phyloP scores from a whole-genome alignment of 495 filamentous ascomycete species.

The Aspergillus mulundensis region DNA sequence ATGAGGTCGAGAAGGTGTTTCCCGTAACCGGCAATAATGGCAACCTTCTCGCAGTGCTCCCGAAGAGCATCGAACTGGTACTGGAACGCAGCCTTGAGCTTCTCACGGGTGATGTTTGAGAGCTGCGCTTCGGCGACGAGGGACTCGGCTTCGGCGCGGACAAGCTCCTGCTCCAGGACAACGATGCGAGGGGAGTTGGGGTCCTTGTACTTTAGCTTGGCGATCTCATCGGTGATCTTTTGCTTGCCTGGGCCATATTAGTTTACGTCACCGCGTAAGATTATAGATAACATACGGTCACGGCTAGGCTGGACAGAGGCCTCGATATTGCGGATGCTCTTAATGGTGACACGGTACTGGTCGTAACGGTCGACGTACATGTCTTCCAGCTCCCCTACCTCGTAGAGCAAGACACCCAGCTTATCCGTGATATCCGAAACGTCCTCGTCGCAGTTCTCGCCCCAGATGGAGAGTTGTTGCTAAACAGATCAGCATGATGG shows the following conservation, averaged over 20 bases:
- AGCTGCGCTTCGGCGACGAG: slow-evolving; percentile 96
- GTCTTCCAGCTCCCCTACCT: slow-evolving; percentile 97
- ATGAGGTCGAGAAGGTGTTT: slow-evolving; percentile 95
- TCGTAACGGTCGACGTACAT: slow-evolving; percentile 98
- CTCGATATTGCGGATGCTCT: slow-evolving; percentile 98
- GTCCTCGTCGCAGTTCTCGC: slow-evolving; percentile 92
- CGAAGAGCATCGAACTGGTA: slow-evolving; percentile 98
- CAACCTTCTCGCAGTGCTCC: slow-evolving; percentile 97
- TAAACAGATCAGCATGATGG: slow-evolving; percentile 25
- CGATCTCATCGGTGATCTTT: slow-evolving; percentile 98
- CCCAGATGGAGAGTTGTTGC: slow-evolving; percentile 99
- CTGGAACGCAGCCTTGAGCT: slow-evolving; percentile 95
- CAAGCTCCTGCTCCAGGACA: slow-evolving; percentile 96
- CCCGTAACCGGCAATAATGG: slow-evolving; percentile 94
- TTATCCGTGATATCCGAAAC: slow-evolving; percentile 99
- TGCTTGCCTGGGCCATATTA: slow-evolving; percentile 66
- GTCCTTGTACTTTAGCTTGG: slow-evolving; percentile 99
- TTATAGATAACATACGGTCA: slow-evolving; percentile 64
- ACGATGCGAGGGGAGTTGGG: slow-evolving; percentile 96
- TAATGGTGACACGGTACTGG: slow-evolving; percentile 98
- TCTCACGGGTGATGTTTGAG: slow-evolving; percentile 98
- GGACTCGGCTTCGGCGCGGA: slow-evolving; percentile 96
- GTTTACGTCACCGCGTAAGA: not conserved
- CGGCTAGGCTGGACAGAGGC: slow-evolving; percentile 96
- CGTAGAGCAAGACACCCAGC: slow-evolving; percentile 94